A percentile compares a stretch with the other conserved stretches of the same genome.
phyloP scores from a whole-genome alignment of 192 early-diverging fungal species.

The Kappamyces sp. region DNA sequence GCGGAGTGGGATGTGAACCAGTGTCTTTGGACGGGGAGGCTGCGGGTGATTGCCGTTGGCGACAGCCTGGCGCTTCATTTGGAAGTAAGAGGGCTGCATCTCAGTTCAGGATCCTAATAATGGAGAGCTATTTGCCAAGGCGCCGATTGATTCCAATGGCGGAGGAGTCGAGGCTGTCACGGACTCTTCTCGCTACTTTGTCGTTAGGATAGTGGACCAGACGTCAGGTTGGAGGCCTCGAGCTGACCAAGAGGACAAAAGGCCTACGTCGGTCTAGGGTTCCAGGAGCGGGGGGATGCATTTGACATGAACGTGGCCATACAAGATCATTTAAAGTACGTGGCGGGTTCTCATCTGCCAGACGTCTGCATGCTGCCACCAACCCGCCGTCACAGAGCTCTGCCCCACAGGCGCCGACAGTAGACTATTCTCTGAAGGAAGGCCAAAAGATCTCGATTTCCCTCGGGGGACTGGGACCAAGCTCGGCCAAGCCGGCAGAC shows the following conservation, averaged over 20 bases:
- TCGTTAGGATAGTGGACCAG: conserved; percentile 61
- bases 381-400: conserved; percentile 9
- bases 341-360: not conserved
- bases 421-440: conserved; percentile 75
- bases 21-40: conserved; percentile 72
- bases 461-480: conserved; percentile 45
- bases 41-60: conserved; percentile 64
- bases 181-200: conserved; percentile 86
- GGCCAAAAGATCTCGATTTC: conserved; percentile 73
- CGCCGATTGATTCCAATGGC: conserved; percentile 64
- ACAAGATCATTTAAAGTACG: conserved; percentile 71
- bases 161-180: conserved; percentile 70
- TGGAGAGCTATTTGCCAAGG: conserved; percentile 76
- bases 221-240: conserved; percentile 42
- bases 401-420: conserved; percentile 35
- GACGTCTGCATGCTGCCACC: not conserved
- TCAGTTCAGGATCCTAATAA: not conserved
- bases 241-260: conserved; percentile 49
- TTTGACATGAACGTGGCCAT: conserved; percentile 90
- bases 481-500: too few relatives aligned
- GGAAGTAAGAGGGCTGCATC: conserved; percentile 47
- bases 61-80: conserved; percentile 66
- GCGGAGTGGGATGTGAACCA: conserved; percentile 75
- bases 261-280: conserved; percentile 82
- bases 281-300: conserved; percentile 69